Base-by-base conservation (phyloP, 352 stramenopile species). In the Pythium periplocum region DNA sequence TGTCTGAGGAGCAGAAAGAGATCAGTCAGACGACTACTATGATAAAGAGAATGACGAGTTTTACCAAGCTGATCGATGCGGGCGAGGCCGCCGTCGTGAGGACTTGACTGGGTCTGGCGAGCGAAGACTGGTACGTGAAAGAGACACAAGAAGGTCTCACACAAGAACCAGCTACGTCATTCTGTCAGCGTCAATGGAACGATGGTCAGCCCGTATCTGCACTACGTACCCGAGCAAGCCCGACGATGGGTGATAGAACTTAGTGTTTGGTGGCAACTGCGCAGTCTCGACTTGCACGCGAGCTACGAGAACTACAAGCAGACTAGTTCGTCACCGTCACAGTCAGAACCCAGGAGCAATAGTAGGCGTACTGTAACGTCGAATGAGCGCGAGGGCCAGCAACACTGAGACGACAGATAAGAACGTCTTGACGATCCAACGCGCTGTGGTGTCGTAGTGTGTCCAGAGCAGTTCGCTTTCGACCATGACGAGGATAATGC, bases 401-500 rank as follows among this genome's bases (percentile, higher is more conserved):
- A 72, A 36, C 12, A 64, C 44, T 6, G 75, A 80, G 32, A 62
- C 55, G 33, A 41, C 41, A 17, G 69, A 69, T 4, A 86, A 64
- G 40, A 67, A 42, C 10, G 58, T 64, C 53, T 86, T 86, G 48
- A 83, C 55, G 9, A 56, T 47, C 32, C 69, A 47, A 30, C 78
- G 75, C 11, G 54, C 31, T 7, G 37, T 51, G 0, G 59, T 68
- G 35, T 33, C 4, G 33, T 46, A 34, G 3, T 6, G 9, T 52
- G 56, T 53, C 60, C 75, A 80, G 17, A 83, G 57, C 10, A 79
- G 48, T 46, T 86, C 75, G 44, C 75, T 79, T 51, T 86, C 75
- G 33, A 77, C 51, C 54, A 66, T 64, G n/a, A 62, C 75, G 45
- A 61, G 69, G 34, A 65, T 8, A 17, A 83, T 69, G 45, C 59